Base-by-base conservation (phyloP, 164 flowering plant species). In the Dillenia suffruticosa region DNA sequence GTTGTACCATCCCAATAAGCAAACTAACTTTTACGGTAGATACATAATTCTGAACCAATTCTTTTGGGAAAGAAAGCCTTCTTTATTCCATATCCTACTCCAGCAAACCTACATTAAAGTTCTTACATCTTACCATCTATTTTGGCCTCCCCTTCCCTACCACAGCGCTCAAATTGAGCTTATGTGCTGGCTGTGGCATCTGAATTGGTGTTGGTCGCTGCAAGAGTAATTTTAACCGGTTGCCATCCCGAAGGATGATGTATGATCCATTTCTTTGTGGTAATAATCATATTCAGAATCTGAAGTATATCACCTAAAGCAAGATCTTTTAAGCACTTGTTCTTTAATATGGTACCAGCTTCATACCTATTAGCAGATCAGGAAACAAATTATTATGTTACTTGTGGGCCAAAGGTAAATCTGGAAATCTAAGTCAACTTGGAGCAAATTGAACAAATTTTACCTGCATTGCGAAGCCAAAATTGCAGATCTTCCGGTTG, bases 201-300 rank as follows among this genome's bases (percentile, higher is more conserved):
- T 59, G 45, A 54, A 62, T 71, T 76, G 22, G 68, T 46, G 49
- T 58, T 58, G 63, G 50, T 17, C 68, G 80, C 88, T 12, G 66
- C 50, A 61, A 86, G 64, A 61, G 70, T 74, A 72, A 93, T 69
- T 47, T 49, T 68, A 73, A 93, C 48, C 53, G 98, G 96, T 62
- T 85, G 84, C 97, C 97, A 93, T 70, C 97, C 97, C 10, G 84
- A 77, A 16, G 73, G 81, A 74, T 78, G 83, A 63, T 68, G 76
- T 47, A 64, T 47, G 48, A 93, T 82, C 98, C 98, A 93, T 71
- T 71, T 82, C 69, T 83, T 90, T 61, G 58, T 7, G 32, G 67
- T 59, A 44, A 77, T 69, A 56, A 78, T 61, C 84, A 87, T 73
- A 64, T 84, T 76, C 77, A 93, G 68, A 57, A 93, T 77, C 79